Evolutionary conservation across 495 filamentous ascomycete species (phyloP).

Genomic region (Podospora tetraspora): DNA sequence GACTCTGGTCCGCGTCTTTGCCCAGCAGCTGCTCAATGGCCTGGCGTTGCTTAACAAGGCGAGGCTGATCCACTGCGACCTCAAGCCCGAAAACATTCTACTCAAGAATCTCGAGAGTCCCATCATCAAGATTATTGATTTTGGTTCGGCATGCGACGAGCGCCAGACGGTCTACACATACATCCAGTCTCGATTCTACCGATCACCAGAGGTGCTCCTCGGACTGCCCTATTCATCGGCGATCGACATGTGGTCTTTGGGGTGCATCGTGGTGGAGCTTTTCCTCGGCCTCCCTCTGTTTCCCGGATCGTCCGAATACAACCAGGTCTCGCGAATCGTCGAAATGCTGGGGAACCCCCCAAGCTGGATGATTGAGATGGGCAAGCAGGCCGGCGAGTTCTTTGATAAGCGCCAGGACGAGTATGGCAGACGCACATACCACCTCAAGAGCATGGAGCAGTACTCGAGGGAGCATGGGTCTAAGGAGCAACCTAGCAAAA

Average conservation of each 20-base stretch:
- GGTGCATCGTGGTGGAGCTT: constrained; percentile 97
- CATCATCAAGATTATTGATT: constrained; percentile 99
- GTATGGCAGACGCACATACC: constrained; percentile 82
- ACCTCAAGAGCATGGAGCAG: constrained; percentile 94
- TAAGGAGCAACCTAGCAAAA: constrained; percentile 99
- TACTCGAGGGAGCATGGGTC: constrained; percentile 92
- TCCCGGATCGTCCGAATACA: constrained; percentile 98
- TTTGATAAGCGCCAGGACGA: constrained; percentile 92
- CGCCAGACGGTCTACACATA: constrained; percentile 99
- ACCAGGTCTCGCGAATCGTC: constrained; percentile 93
- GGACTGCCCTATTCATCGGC: constrained; percentile 96
- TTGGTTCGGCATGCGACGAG: constrained; percentile 97
- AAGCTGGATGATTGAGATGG: constrained; percentile 99
- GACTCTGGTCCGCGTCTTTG: constrained; percentile 95
- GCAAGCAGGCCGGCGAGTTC: constrained; percentile 95
- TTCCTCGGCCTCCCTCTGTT: constrained; percentile 95
- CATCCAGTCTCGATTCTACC: constrained; percentile 97
- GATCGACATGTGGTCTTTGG: constrained; percentile 99
- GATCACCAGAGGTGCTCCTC: constrained; percentile 91
- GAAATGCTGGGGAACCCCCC: constrained; percentile 97
- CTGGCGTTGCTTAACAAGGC: constrained; percentile 93
- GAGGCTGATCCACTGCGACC: constrained; percentile 93
- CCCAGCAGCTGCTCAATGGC: constrained; percentile 91
- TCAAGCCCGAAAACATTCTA: constrained; percentile 98
- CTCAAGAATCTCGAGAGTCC: constrained; percentile 98